phyloP scores from a whole-genome alignment of 805 yeast species.

The Candida verbasci region DNA sequence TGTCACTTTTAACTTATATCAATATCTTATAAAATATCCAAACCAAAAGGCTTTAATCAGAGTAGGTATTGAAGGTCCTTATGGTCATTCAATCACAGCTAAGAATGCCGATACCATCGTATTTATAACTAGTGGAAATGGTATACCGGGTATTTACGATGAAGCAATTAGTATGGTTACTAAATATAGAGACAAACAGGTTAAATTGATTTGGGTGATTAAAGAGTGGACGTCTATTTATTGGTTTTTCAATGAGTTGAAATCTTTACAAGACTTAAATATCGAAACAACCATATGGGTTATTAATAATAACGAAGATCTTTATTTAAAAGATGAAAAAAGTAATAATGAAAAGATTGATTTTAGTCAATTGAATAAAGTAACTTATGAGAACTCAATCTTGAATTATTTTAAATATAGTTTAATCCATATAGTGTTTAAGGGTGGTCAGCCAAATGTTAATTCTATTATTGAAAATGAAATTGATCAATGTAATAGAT shows the following conservation, averaged over 20 bases:
- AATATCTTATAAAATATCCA: constrained; percentile 22
- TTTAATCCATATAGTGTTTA: constrained; percentile 31
- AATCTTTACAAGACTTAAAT: constrained; percentile 15
- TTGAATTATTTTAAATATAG: constrained; percentile 10
- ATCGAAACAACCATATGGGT: constrained; percentile 23
- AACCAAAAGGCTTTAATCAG: constrained; percentile 23
- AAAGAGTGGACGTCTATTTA: constrained; percentile 45
- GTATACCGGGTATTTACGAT: constrained; percentile 55
- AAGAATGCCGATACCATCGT: constrained; percentile 50
- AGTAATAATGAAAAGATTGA: neutral
- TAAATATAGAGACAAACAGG: constrained; percentile 16
- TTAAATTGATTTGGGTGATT: constrained; percentile 61
- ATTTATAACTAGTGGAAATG: constrained; percentile 71
- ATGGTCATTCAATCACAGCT: constrained; percentile 53
- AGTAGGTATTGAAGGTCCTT: constrained; percentile 61
- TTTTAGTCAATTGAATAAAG: too few relatives aligned
- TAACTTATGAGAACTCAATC: neutral
- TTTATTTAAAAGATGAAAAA: neutral
- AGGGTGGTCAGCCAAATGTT: constrained; percentile 46
- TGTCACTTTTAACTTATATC: constrained; percentile 28
- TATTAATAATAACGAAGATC: constrained; percentile 16
- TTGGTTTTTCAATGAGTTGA: constrained; percentile 44
- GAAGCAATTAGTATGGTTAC: constrained; percentile 28
- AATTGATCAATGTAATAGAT: constrained; percentile 33
- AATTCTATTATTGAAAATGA: constrained; percentile 32